phyloP scores from a whole-genome alignment of 805 yeast genomes.

The Huiozyma naganishii region DNA sequence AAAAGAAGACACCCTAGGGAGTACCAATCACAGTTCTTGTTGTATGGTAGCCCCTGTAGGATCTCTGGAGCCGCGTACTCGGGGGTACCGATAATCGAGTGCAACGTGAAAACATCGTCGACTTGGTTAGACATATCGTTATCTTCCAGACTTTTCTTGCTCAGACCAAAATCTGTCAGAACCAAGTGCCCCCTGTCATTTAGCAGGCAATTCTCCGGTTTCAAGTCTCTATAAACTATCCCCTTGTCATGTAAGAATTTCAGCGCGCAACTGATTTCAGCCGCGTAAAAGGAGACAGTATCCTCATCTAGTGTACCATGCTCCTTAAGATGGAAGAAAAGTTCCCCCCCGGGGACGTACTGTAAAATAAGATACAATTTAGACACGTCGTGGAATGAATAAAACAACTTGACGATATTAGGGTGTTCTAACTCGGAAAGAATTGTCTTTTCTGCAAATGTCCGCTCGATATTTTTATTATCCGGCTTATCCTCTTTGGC shows the following conservation, averaged over 20 bases:
- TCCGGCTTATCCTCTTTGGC: constrained; percentile 7
- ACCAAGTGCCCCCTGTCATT: constrained; percentile 66
- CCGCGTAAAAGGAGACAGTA: constrained; percentile 65
- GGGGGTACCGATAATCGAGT: constrained; percentile 35
- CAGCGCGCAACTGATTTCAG: constrained; percentile 71
- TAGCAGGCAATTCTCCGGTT: constrained; percentile 79
- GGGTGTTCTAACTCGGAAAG: constrained; percentile 64
- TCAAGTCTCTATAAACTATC: constrained; percentile 76
- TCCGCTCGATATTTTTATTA: constrained; percentile 53
- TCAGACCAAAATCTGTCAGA: constrained; percentile 76
- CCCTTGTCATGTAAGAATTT: constrained; percentile 70
- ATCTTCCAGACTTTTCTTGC: constrained; percentile 31
- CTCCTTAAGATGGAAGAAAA: constrained; percentile 37
- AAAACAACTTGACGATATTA: constrained; percentile 69
- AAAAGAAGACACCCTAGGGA: constrained; percentile 73
- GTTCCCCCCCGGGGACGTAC: constrained; percentile 83
- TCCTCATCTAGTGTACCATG: constrained; percentile 43
- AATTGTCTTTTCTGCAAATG: constrained; percentile 70
- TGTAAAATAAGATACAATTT: constrained; percentile 69
- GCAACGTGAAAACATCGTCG: constrained; percentile 27
- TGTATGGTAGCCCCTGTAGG: constrained; percentile 64
- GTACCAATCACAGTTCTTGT: constrained; percentile 84
- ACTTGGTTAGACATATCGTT: constrained; percentile 1
- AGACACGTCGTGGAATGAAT: constrained; percentile 72
- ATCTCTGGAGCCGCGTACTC: constrained; percentile 78